Conservation (phyloP, 495 filamentous ascomycete species). For the Trichocladium antarcticum region DNA sequence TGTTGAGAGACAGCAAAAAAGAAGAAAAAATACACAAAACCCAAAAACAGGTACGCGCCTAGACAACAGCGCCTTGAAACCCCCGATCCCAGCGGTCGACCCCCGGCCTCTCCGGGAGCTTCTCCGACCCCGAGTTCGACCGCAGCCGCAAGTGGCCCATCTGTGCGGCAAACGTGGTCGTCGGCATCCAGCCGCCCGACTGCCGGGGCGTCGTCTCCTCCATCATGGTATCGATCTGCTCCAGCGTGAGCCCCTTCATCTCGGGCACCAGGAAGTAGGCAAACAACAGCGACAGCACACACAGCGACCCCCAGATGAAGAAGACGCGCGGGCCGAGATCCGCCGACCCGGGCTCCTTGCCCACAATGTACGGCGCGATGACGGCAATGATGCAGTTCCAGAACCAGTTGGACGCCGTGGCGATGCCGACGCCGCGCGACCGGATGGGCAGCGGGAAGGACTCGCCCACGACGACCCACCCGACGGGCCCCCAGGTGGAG, state of each 20-base stretch:
- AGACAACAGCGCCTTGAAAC: too few species aligned
- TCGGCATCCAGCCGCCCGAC: conserved; percentile 56
- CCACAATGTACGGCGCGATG: conserved; percentile 69
- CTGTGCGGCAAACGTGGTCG: conserved; percentile 52
- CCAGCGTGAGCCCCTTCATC: conserved; percentile 77
- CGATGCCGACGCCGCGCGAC: conserved; percentile 65
- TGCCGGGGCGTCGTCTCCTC: conserved; percentile 61
- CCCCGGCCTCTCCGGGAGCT: not conserved
- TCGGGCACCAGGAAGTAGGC: conserved; percentile 72
- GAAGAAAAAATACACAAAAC: too few species aligned
- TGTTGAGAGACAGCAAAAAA: too few species aligned
- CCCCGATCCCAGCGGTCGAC: too few species aligned
- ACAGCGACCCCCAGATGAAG: conserved; percentile 65
- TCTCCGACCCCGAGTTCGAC: too few species aligned
- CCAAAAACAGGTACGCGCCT: too few species aligned
- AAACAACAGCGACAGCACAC: conserved; percentile 50
- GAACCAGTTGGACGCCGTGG: conserved; percentile 77
- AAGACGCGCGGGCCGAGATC: conserved; percentile 63
- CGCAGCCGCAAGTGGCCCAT: conserved; percentile 22
- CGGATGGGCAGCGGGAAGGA: conserved; percentile 77
- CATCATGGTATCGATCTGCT: conserved; percentile 83
- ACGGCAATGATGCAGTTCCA: conserved; percentile 67
- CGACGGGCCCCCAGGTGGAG: conserved; percentile 62
- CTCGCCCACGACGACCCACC: conserved; percentile 77
- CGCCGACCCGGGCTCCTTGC: conserved; percentile 50